Evolutionary conservation across 2,329 filamentous ascomycete species (phyloP).

Genomic region (Neofusicoccum ribis): DNA sequence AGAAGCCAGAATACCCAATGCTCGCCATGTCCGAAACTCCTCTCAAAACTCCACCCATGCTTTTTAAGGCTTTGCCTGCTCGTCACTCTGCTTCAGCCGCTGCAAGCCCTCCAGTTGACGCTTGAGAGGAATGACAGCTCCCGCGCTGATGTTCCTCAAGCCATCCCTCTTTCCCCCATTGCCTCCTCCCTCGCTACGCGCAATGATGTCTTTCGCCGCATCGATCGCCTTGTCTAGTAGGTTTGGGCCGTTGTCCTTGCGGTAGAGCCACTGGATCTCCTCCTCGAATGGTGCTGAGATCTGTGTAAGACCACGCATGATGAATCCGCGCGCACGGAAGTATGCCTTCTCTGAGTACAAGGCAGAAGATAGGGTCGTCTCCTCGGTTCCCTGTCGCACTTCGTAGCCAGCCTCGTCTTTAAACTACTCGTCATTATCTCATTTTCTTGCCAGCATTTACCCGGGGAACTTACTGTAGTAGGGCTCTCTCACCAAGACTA

Average conservation of each 20-base stretch:
- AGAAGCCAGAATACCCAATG: not conserved
- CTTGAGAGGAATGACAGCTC: constrained; percentile 47
- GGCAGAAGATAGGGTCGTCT: constrained; percentile 47
- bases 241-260: constrained; percentile 34
- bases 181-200: constrained; percentile 31
- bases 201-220: constrained; percentile 44
- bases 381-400: constrained; percentile 47
- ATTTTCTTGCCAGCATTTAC: not conserved
- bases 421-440: not conserved
- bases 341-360: constrained; percentile 58
- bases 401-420: constrained; percentile 63
- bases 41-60: not conserved
- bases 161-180: constrained; percentile 43
- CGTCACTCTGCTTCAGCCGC: constrained; percentile 22
- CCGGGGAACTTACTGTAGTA: constrained; percentile 54
- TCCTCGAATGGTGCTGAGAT: constrained; percentile 49
- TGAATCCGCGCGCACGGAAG: constrained; percentile 54
- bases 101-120: constrained; percentile 43
- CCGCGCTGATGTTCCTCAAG: constrained; percentile 48
- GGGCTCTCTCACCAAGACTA: constrained; percentile 60
- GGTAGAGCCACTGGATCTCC: constrained; percentile 56
- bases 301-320: constrained; percentile 47
- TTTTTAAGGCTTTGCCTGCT: not conserved
- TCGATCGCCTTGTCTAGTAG: constrained; percentile 48
- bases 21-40: not conserved